Evolutionary conservation across 2,329 filamentous ascomycete species (phyloP), one percentile per base, ranked within the genome.

Genomic region (Trichoderma pleuroti): DNA sequence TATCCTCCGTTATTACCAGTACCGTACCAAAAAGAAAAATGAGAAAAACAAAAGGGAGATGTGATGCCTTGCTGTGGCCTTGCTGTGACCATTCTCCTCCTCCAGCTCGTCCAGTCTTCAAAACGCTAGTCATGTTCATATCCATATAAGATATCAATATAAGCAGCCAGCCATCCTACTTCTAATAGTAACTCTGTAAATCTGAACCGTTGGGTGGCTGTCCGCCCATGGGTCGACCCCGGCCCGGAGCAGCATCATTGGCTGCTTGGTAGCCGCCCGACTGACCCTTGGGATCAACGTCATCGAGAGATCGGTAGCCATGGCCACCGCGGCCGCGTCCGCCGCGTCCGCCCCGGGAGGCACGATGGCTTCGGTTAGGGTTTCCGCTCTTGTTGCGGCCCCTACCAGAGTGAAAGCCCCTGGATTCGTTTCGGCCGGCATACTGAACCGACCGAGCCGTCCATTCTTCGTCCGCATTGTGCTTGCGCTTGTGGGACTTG

Each of bases 251-350:
- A n/a, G 32, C 49, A 56, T 54, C 67, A 46, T 30, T 11, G 12
- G 34, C 62, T 2, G 14, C 72, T 30, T 69, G 72, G 28, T 28
- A 28, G 26, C 26, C 26, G 26, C 26, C 26, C 26, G 26, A 73
- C 57, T 76, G 74, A 56, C 85, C 84, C 61, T 82, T 82, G 56
- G 82, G 81, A 30, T 85, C 86, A 32, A 90, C 84, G 74, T 93
- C 91, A 77, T 93, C 91, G 2, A 93, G 83, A 2, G 90, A 92
- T 70, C 86, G 86, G 77, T 93, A 93, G 72, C 85, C 83, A 70
- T 83, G 81, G 30, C 84, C 84, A 26, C 85, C 85, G 30, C 83
- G 81, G 60, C 86, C 82, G 12, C 86, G 83, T 60, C 86, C 78
- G 21, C 80, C 78, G 42, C 78, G 77, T 32, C 84, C 82, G 21